Base-by-base conservation (phyloP, 257 asterid genomes). In the Penstemon eatonii region DNA sequence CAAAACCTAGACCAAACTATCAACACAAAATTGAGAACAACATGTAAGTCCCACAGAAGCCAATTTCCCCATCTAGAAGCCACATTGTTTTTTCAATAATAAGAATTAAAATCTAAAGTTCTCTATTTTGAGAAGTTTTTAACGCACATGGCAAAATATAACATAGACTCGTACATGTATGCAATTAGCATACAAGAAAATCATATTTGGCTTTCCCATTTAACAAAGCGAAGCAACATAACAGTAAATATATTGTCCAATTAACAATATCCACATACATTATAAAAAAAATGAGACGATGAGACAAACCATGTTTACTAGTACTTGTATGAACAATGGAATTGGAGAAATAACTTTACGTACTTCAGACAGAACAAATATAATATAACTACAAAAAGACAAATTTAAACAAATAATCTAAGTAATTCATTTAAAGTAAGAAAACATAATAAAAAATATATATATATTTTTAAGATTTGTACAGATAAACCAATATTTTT, bases 251-350 rank as follows among this genome's bases (percentile, higher is more conserved):
- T 13, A 43, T 19, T 64, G 43, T 52, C 56, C 45, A 12, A 50
- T 18, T 65, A 56, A 68, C 56, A 51, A 19, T 25, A 18, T 58
- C n/a, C 75, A 56, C 58, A 36, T 46, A 18, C 56, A 18, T 49
- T 52, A 53, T 56, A 57, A 61, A 63, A 42, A 42, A 8, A 60
- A 70, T 2, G 42, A 38, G 64, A 59, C 37, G 4, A 56, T 59
- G 64, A 59, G 6, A 37, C 56, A n/a, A 57, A 60, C 51, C 64
- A 59, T 59, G 6, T 53, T 15, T 5, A 53, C 8, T 37, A 7
- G 52, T 39, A 8, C 5, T 6, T 68, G 8, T 15, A 38, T 47
- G 33, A 65, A 43, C 38, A 60, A 36, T 15, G n/a, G 9, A 37
- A 44, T 5, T 7, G 8, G 5, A 19, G 25, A 43, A 41, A 10